Base-by-base conservation (phyloP, 164 flowering plant species). In the Chimonanthus salicifolius region DNA sequence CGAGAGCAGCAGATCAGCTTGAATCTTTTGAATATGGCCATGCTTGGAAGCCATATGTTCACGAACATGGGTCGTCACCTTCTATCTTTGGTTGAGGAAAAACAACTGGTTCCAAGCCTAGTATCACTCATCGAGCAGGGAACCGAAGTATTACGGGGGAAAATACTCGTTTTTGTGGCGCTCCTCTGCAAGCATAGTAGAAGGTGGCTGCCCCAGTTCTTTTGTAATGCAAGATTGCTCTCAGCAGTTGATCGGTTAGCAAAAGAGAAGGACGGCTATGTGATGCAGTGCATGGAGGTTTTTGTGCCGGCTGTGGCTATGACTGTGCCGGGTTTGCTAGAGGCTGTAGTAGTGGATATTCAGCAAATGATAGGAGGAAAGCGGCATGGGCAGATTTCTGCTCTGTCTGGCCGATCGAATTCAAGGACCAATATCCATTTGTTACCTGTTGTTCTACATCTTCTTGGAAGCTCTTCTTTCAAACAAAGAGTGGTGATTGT, bases 1-100 rank as follows among this genome's bases (percentile, higher is more conserved):
- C 90, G 92, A 48, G 99, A 92, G 82, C 99, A 91, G 79, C 99
- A 94, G 83, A 88, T 96, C 77, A 81, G 94, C 84, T 84, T 94
- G 73, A 94, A 96, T 81, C 92, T 96, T 71, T 74, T 94, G 66
- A 90, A 87, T 83, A 84, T 89, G 91, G 91, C 91, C 67, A 77
- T 96, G 89, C 81, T 88, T 73, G 92, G 88, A 73, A 86, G 87
- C 81, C 92, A 92, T 68, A 72, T 84, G 82, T 83, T 87, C 75
- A 82, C 93, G 45, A 96, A 86, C 73, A 78, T 89, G 78, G 93
- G 91, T 2, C 84, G 93, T 69, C 74, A 83, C 74, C 89, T 92
- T 69, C 73, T 83, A 64, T 82, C 88, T 58, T 75, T 96, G 77
- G 78, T 78, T 46, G 98, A 96, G 80, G 99, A 92, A 58, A 94